Conservation (phyloP, 305 asterid genomes). For the Plantago lanceolata region DNA sequence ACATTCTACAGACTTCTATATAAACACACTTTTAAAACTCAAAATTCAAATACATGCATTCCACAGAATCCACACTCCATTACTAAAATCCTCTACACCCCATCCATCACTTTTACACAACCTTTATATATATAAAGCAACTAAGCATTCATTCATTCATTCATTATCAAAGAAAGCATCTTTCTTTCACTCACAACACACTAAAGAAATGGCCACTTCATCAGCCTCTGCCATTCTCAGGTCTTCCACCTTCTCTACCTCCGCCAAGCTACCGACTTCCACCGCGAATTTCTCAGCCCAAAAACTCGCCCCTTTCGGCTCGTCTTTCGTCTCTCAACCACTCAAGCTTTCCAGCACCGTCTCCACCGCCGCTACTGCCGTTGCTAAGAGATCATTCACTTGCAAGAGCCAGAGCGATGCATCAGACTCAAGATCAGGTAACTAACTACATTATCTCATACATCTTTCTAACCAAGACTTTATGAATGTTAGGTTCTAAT, state of each 20-base stretch:
- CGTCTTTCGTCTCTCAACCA: constrained; percentile 31
- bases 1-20: background rate
- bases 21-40: background rate
- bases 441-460: background rate
- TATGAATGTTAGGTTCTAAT: background rate
- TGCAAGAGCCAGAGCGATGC: constrained; percentile 47
- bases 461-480: too few relatives aligned
- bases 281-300: constrained; percentile 25
- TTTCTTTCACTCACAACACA: constrained; percentile 5
- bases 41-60: background rate
- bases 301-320: constrained; percentile 30
- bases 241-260: constrained; percentile 26
- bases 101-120: too few relatives aligned
- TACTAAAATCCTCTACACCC: too few relatives aligned
- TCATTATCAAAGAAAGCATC: background rate
- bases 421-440: constrained; percentile 42
- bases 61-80: too few relatives aligned
- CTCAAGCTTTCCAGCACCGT: constrained; percentile 27
- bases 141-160: background rate
- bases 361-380: constrained; percentile 15
- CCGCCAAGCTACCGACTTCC: constrained; percentile 36
- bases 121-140: background rate
- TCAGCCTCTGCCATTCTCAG: constrained; percentile 48
- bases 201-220: constrained; percentile 41
- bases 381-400: constrained; percentile 35